phyloP scores from a whole-genome alignment of 257 asterid species.

The Apocynum venetum region DNA sequence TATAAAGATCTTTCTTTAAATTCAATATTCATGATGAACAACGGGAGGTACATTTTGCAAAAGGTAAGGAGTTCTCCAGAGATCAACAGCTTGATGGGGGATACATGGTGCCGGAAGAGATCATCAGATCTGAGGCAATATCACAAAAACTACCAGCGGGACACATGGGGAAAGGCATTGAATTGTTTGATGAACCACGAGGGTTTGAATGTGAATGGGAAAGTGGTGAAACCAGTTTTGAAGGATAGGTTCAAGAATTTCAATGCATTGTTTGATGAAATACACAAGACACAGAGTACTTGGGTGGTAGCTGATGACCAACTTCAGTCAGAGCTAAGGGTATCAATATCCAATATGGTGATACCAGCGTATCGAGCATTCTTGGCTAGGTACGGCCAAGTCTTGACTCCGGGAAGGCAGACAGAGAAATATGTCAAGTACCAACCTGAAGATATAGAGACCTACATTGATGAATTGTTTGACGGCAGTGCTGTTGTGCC shows the following conservation, averaged over 20 bases:
- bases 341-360: slow-evolving; percentile 88
- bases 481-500: slow-evolving; percentile 56
- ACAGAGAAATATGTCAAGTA: slow-evolving; percentile 85
- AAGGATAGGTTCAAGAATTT: slow-evolving; percentile 87
- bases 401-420: slow-evolving; percentile 78
- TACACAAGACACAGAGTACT: slow-evolving; percentile 62
- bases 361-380: slow-evolving; percentile 91
- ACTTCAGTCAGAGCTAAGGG: slow-evolving; percentile 89
- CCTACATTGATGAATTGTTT: slow-evolving; percentile 61
- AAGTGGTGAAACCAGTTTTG: slow-evolving; percentile 65
- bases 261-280: slow-evolving; percentile 74
- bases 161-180: slow-evolving; percentile 80
- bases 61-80: slow-evolving; percentile 54
- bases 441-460: slow-evolving; percentile 77
- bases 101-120: slow-evolving; percentile 62
- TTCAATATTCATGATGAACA: slow-evolving; percentile 93
- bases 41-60: slow-evolving; percentile 79
- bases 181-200: slow-evolving; percentile 52
- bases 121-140: slow-evolving; percentile 70
- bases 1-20: slow-evolving; percentile 62
- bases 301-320: slow-evolving; percentile 94
- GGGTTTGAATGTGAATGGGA: slow-evolving; percentile 63
- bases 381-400: slow-evolving; percentile 68
- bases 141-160: slow-evolving; percentile 87
- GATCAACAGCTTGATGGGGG: slow-evolving; percentile 53